Conservation (phyloP, 164 flowering plant genomes). For the Malania oleifera region DNA sequence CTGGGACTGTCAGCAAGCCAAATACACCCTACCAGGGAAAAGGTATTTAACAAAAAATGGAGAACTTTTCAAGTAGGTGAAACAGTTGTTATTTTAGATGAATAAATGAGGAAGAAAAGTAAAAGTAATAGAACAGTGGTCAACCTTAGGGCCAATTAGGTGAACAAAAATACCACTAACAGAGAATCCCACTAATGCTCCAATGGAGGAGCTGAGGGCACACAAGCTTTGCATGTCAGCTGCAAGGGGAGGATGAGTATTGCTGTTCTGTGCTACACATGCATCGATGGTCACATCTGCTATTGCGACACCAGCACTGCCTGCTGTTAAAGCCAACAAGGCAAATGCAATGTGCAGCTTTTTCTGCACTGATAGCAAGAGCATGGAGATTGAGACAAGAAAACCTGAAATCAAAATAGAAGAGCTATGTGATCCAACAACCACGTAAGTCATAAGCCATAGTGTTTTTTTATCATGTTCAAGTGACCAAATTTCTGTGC, state of each 20-base stretch:
- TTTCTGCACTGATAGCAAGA: constrained; percentile 51
- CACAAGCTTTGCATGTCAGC: constrained; percentile 95
- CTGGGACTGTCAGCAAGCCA: constrained; percentile 72
- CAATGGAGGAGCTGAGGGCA: constrained; percentile 67
- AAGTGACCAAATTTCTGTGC: too few relatives aligned
- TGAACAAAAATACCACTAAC: constrained; percentile 85
- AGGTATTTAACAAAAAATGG: constrained; percentile 2
- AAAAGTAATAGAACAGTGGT: constrained; percentile 12
- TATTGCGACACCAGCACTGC: constrained; percentile 87
- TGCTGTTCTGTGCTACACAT: constrained; percentile 90
- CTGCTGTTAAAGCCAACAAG: constrained; percentile 58
- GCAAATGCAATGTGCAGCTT: constrained; percentile 66
- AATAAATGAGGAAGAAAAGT: background rate
- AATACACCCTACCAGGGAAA: constrained; percentile 61
- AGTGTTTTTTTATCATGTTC: too few relatives aligned
- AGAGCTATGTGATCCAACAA: background rate
- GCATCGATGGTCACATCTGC: constrained; percentile 98
- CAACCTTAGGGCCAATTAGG: constrained; percentile 79
- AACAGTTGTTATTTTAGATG: background rate
- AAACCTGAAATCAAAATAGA: constrained; percentile 47
- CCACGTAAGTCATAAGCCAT: too few relatives aligned
- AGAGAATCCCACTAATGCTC: constrained; percentile 73
- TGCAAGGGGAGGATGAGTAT: constrained; percentile 61
- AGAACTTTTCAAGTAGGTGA: background rate
- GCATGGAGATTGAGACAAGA: constrained; percentile 64